Evolutionary conservation across 2,329 filamentous ascomycete genomes (phyloP).

Genomic region (Talaromyces sp.): DNA sequence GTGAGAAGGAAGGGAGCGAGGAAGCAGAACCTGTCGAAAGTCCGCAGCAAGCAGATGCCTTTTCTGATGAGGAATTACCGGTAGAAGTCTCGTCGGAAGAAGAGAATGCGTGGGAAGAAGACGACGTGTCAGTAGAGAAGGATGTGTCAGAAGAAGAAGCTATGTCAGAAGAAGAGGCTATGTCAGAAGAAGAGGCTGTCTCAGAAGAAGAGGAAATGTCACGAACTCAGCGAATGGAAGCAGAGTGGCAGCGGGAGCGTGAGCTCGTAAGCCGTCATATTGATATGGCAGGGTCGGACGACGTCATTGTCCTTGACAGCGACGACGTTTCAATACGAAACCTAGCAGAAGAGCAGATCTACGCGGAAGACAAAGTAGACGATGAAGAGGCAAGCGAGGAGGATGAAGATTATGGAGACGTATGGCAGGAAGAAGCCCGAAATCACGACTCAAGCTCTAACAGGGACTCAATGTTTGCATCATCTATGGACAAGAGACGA

Average conservation of each 20-base stretch:
- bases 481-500: conserved; percentile 23
- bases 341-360: conserved; percentile 18
- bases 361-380: conserved; percentile 12
- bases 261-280: conserved; percentile 45
- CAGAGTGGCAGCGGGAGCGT: conserved; percentile 45
- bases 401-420: conserved; percentile 43
- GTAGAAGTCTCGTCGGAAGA: conserved; percentile 4
- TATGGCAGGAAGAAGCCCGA: conserved; percentile 47
- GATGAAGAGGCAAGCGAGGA: conserved; percentile 34
- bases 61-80: background rate
- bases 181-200: background rate
- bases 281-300: conserved; percentile 39
- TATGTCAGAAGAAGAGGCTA: conserved; percentile 1
- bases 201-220: conserved; percentile 10
- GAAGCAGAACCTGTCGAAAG: background rate
- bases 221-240: conserved; percentile 33
- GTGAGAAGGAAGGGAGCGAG: background rate
- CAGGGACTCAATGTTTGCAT: conserved; percentile 22
- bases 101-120: background rate
- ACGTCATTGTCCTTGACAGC: conserved; percentile 45
- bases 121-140: no score
- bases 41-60: conserved; percentile 2
- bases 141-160: background rate
- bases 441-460: conserved; percentile 34
- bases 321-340: conserved; percentile 23